Base-by-base conservation (phyloP, 2,329 filamentous ascomycete species). In the Aspergillus ochraceus region DNA sequence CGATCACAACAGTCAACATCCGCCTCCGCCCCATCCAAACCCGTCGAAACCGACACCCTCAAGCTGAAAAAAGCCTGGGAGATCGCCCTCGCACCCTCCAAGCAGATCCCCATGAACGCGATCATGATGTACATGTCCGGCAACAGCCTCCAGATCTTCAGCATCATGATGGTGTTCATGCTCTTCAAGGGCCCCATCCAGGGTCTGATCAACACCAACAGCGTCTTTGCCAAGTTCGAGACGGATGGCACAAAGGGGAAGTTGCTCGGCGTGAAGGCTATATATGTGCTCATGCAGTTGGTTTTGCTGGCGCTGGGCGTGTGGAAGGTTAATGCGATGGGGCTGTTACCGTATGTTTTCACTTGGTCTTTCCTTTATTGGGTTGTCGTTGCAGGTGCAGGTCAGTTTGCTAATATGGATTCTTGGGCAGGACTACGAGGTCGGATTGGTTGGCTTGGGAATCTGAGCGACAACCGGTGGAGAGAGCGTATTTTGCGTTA, bases 111-210 rank as follows among this genome's bases (percentile, higher is more conserved):
- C 60, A 99, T 99, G 95, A 98, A 96, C 59, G 93, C 89, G 64
- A 94, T 99, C 76, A 97, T 97, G 88, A 98, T 98, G 92, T 99
- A 99, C 84, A 99, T 99, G 95, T 96, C 94, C 32, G 95, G 95
- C 71, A 99, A 98, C 80, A 92, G 91, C 62, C 86, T 99, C 51
- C 95, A 99, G 76, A 98, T 99, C 67, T 99, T 99, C 82, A 96
- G 90, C 78, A 98, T 99, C 79, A 98, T 98, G 92, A 99, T 98
- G 93, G 94, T 98, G 19, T 93, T 94, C 71, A 98, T 97, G 90
- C 88, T 96, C 50, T 99, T 99, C 84, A 98, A 98, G 83, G 96
- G 91, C 67, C 95, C 95, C 10, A 84, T 99, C 61, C 86, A 91
- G 77, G 95, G 93, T 36, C 80, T 98, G 50, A 79, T 96, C 61